Base-by-base conservation (phyloP, 176 grass and related monocot species). In the Neostapfia colusana region DNA sequence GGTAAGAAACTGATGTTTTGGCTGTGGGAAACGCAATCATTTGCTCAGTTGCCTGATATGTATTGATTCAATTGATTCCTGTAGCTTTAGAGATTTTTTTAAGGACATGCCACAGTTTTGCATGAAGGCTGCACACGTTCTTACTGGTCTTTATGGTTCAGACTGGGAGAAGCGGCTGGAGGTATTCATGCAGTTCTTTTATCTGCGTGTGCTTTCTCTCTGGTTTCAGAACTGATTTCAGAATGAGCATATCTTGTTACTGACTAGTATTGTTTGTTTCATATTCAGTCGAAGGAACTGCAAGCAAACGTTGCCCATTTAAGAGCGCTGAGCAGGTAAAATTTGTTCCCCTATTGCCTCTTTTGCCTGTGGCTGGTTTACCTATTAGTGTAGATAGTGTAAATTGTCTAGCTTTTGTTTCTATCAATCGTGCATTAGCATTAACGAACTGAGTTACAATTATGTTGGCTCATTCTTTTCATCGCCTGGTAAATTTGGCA, bases 61-160 rank as follows among this genome's bases (percentile, higher is more conserved):
- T 54, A 37, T 80, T 80, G 50, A 44, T 68, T 69, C 43, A 80
- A 5, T 65, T 72, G 77, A 69, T 72, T 55, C 75, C 63, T 87
- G 56, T 77, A 99, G 95, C 67, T 88, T 99, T 48, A 70, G 89
- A 34, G 91, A 90, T 44, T 99, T 99, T 68, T 95, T 99, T 74
- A 95, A 95, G 76, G 95, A 95, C 78, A 85, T 99, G 75, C 91
- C 87, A 21, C 95, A 99, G 83, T 99, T 99, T 81, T 95, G 95
- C 89, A 59, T 92, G 43, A 99, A 99, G 88, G 84, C 81, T 74
- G 87, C 82, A 38, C 84, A 82, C 36, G 63, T 94, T 81, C 61
- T 99, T 26, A 60, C 53, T 67, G 91, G 85, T 31, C 63, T 92
- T 6, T 99, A 90, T 86, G 95, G 95, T 76, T 94, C 91, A 77